phyloP scores from a whole-genome alignment of 2,329 filamentous ascomycete genomes.

The Stylonectria norvegica region DNA sequence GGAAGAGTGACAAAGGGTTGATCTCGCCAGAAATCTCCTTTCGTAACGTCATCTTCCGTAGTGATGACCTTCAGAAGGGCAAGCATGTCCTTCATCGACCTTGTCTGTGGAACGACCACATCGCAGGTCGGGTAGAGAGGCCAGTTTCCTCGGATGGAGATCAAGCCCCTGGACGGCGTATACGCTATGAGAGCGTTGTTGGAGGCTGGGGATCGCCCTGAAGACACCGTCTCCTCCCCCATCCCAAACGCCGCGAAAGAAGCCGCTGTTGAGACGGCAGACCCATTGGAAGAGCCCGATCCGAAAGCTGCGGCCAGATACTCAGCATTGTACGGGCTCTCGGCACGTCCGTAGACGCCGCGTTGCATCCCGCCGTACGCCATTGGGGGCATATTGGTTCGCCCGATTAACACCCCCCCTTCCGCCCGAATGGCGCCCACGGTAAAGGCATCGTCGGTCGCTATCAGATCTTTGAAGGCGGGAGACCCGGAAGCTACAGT shows the following conservation, averaged over 20 bases:
- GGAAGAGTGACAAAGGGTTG: slow-evolving; percentile 45
- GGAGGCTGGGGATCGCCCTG: slow-evolving; percentile 52
- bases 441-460: slow-evolving; percentile 51
- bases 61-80: slow-evolving; percentile 47
- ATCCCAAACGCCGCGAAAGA: slow-evolving; percentile 52
- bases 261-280: slow-evolving; percentile 47
- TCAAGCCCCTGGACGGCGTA: slow-evolving; percentile 50
- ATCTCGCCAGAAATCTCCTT: slow-evolving; percentile 52
- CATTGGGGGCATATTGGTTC: slow-evolving; percentile 58
- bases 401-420: slow-evolving; percentile 37
- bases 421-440: slow-evolving; percentile 42
- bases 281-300: slow-evolving; percentile 57
- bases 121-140: slow-evolving; percentile 57
- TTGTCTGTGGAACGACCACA: slow-evolving; percentile 50
- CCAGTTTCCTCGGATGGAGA: slow-evolving; percentile 52
- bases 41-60: slow-evolving; percentile 36
- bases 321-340: slow-evolving; percentile 52
- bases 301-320: slow-evolving; percentile 54
- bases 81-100: slow-evolving; percentile 49
- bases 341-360: slow-evolving; percentile 53
- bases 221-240: slow-evolving; percentile 54
- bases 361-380: slow-evolving; percentile 57
- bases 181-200: slow-evolving; percentile 56
- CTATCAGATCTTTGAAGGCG: slow-evolving; percentile 48
- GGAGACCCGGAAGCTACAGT: slow-evolving; percentile 53